These are phyloP conservation scores for Pseudogymnoascus sp. DNA, from an alignment of 2,329 filamentous ascomycete species.

Conservation along the genomic window DNA sequence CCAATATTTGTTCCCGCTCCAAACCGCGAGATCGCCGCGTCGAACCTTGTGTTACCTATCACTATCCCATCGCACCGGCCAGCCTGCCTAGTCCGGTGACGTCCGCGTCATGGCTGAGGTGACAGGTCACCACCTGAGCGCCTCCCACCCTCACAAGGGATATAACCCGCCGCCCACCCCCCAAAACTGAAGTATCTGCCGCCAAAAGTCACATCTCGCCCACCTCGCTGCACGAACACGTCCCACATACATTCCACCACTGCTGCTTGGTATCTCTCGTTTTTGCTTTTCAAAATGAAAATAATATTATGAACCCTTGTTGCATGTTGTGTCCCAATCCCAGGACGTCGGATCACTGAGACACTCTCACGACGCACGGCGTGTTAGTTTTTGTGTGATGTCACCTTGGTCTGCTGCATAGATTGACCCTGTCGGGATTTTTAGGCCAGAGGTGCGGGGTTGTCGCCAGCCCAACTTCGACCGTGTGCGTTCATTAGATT, in stretches of 20 bases:
- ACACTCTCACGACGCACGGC: background rate
- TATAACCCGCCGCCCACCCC: background rate
- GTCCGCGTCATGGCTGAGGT: background rate
- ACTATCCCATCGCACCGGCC: background rate
- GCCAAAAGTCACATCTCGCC: slow-evolving; percentile 3
- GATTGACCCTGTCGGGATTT: background rate
- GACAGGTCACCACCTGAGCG: background rate
- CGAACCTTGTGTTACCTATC: background rate
- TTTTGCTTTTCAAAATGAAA: background rate
- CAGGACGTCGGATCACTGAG: background rate
- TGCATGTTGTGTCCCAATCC: background rate
- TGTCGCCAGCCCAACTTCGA: background rate
- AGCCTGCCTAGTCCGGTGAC: background rate
- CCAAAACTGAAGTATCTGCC: background rate
- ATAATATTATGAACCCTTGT: background rate
- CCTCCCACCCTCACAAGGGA: background rate
- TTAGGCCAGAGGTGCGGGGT: background rate
- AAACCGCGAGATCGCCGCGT: background rate
- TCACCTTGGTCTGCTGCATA: background rate
- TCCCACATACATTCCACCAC: background rate
- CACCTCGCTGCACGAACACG: slow-evolving; percentile 3
- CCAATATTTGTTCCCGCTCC: background rate
- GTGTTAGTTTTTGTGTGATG: background rate
- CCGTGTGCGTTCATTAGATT: background rate
- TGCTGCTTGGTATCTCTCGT: background rate